phyloP scores from a whole-genome alignment of 371 early-diverging fungal species.

The Actinomortierella wolfii region DNA sequence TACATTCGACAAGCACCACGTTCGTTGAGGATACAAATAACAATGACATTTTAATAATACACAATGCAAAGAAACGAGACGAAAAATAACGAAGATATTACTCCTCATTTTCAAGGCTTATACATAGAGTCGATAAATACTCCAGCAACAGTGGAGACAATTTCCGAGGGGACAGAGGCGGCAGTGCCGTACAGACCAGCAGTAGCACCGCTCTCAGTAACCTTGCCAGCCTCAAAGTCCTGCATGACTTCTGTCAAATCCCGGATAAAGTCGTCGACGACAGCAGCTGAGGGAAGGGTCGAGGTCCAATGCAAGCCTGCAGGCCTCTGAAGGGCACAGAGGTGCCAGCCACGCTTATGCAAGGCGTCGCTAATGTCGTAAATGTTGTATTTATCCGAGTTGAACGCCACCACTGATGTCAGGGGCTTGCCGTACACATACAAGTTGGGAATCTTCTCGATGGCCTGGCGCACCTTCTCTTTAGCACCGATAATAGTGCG shows the following conservation, averaged over 20 bases:
- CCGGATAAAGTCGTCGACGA: slow-evolving; percentile 74
- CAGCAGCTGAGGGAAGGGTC: slow-evolving; percentile 79
- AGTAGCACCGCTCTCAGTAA: slow-evolving; percentile 70
- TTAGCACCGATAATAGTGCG: slow-evolving; percentile 81
- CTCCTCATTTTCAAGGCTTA: slow-evolving; percentile 61
- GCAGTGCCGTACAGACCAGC: slow-evolving; percentile 93
- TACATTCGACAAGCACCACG: too few species aligned
- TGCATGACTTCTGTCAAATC: slow-evolving; percentile 81
- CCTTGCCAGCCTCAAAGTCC: slow-evolving; percentile 70
- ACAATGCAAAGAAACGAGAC: not conserved
- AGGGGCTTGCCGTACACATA: slow-evolving; percentile 86
- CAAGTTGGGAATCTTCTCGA: slow-evolving; percentile 68
- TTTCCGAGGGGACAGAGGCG: slow-evolving; percentile 80
- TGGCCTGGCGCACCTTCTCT: slow-evolving; percentile 61
- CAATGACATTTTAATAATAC: too few species aligned
- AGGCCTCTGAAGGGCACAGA: slow-evolving; percentile 90
- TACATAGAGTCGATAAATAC: slow-evolving; percentile 89
- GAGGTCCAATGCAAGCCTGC: slow-evolving; percentile 90
- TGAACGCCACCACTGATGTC: slow-evolving; percentile 89
- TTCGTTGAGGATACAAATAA: too few species aligned
- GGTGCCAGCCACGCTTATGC: slow-evolving; percentile 79
- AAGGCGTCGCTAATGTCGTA: slow-evolving; percentile 86
- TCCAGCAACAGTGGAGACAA: slow-evolving; percentile 83
- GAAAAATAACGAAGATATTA: not conserved
- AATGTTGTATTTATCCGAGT: slow-evolving; percentile 68